Evolutionary conservation across 2,329 filamentous ascomycete species (phyloP).

Genomic region (Aureobasidium sp.): DNA sequence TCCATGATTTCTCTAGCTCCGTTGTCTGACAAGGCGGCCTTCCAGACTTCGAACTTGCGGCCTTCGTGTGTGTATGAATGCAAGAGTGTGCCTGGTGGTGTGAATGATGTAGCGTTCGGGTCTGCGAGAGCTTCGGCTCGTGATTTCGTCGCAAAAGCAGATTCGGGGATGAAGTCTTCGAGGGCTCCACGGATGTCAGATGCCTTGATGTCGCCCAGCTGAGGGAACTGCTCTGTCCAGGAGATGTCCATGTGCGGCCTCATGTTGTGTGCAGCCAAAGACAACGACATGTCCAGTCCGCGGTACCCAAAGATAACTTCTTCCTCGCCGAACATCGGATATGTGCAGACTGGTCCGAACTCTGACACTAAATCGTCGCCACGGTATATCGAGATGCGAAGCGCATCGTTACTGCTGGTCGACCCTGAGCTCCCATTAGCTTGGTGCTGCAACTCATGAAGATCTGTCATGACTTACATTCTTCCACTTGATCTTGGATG

Average conservation of each 20-base stretch:
- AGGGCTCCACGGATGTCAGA: constrained; percentile 61
- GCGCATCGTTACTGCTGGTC: constrained; percentile 53
- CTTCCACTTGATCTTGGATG: constrained; percentile 16
- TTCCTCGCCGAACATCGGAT: constrained; percentile 87
- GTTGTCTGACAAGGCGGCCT: constrained; percentile 63
- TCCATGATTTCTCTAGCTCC: constrained; percentile 64
- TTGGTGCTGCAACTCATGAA: neutral
- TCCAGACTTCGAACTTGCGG: constrained; percentile 76
- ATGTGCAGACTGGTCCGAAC: constrained; percentile 87
- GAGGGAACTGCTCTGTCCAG: constrained; percentile 63
- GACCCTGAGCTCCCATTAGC: constrained; percentile 38
- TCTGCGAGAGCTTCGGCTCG: constrained; percentile 21
- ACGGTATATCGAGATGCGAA: constrained; percentile 54
- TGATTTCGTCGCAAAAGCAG: constrained; percentile 21
- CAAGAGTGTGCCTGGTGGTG: constrained; percentile 68
- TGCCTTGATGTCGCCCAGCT: constrained; percentile 60
- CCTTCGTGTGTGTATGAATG: constrained; percentile 55
- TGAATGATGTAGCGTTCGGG: constrained; percentile 48
- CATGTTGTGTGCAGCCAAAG: constrained; percentile 66
- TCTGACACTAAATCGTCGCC: constrained; percentile 46
- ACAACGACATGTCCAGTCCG: constrained; percentile 66
- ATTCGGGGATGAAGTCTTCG: constrained; percentile 58
- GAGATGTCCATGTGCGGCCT: constrained; percentile 66
- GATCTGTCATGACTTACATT: constrained; percentile 14
- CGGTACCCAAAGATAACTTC: constrained; percentile 89